Base-by-base conservation (phyloP, 2,329 filamentous ascomycete genomes). In the Neopestalotiopsis clavispora region DNA sequence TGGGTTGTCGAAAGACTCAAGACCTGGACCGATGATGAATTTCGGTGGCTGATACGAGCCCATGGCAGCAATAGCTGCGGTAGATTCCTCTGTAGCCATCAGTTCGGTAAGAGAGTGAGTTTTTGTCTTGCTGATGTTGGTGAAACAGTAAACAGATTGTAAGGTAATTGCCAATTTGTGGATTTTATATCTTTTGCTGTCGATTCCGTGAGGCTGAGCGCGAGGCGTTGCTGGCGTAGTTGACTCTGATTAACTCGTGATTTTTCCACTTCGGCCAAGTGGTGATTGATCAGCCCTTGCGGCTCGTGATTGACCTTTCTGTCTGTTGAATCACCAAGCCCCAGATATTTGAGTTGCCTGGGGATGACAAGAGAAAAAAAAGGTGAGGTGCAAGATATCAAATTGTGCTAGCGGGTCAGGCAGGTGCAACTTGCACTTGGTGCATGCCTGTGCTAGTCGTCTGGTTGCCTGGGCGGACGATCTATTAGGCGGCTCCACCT, bases 1-100 rank as follows among this genome's bases (percentile, higher is more conserved):
- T 2, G 76, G 49, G 17, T 72, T 45, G 9, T 71, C 65, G 69
- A 76, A 79, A 17, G 56, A 42, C 13, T 69, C 71, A n/a, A 75
- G 30, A 1, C 72, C 72, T 60, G 71, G 69, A 42, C 72, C 70
- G 0, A 56, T 71, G 57, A 67, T 66, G 68, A 77, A 77, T n/a
- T 45, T 60, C 6, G 67, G 70, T 6, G 74, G 70, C 17, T 28
- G 9, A 40, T 65, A 57, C 12, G 40, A 40, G 57, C 10, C 23
- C 12, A 17, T 17, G 28, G 20, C 30, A 13, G 49, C 17, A 56
- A 13, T 14, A 30, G 57, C 57, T 30, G 57, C 23, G 20, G 23
- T 59, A 23, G 57, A 14, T 10, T 59, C 20, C 57, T 34, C 20
- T 52, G 45, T 17, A 52, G 45, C 14, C 45, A 52, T 52, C 45